Evolutionary conservation across 2,329 filamentous ascomycete genomes (phyloP).

Genomic region (Monosporascus sp.): DNA sequence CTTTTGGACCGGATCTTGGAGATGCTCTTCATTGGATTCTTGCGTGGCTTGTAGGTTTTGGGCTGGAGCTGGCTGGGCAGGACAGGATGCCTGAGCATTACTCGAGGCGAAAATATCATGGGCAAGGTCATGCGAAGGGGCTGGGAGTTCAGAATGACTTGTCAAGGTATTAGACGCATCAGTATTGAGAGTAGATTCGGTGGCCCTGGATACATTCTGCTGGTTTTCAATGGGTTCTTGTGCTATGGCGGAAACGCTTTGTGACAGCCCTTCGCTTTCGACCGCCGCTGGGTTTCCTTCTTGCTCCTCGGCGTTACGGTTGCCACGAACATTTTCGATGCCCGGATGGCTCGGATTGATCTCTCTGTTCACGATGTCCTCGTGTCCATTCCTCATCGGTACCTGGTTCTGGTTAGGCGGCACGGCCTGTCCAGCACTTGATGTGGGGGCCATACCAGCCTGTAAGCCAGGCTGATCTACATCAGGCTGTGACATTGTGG

Average conservation of each 20-base stretch:
- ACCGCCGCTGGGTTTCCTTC: conserved; percentile 18
- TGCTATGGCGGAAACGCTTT: conserved; percentile 44
- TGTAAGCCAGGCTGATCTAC: conserved; percentile 25
- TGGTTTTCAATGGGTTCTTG: conserved; percentile 27
- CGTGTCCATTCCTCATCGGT: not conserved
- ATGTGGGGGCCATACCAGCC: conserved; percentile 8
- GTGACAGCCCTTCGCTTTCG: conserved; percentile 44
- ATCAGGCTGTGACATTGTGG: conserved; percentile 32
- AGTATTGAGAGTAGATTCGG: conserved; percentile 11
- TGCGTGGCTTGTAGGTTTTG: conserved; percentile 16
- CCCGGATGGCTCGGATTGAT: not conserved
- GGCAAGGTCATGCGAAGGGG: conserved; percentile 11
- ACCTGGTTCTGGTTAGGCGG: conserved; percentile 4
- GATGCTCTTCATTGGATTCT: not conserved
- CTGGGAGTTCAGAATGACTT: conserved; percentile 8
- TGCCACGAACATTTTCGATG: conserved; percentile 27
- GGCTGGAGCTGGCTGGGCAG: conserved; percentile 23
- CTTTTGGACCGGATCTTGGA: conserved; percentile 13
- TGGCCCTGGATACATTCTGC: conserved; percentile 39
- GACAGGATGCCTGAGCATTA: conserved; percentile 8
- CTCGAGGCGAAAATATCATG: conserved; percentile 8
- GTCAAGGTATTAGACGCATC: conserved; percentile 12
- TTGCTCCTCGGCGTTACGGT: conserved; percentile 24
- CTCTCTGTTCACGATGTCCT: conserved; percentile 1
- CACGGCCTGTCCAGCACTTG: not conserved